Base-by-base conservation (phyloP, 768 basidiomycete species). In the Tylopilus felleus region DNA sequence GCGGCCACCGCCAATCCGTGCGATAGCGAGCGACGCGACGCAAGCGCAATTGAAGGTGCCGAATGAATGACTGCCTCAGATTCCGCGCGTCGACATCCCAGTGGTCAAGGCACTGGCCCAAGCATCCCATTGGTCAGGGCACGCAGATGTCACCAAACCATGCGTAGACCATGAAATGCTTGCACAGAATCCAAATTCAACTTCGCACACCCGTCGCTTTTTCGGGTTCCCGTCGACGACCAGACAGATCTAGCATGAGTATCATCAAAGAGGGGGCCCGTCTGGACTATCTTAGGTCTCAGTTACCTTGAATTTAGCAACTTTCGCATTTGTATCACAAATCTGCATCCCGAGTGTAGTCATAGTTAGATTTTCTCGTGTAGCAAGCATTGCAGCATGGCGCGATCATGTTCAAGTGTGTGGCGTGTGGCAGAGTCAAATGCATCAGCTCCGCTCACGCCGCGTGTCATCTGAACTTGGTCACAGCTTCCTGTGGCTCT, bases 31-130 rank as follows among this genome's bases (percentile, higher is more conserved):
- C 28, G 33, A 19, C 45, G 36, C 9, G 49, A 50, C 41, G 25
- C 55, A 45, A 59, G 33, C 17, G n/a, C n/a, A n/a, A 51, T 47
- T 7, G 56, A 62, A 52, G 62, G 59, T 14, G 4, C 65, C 23
- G 57, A 58, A 55, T 51, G 23, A 43, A 53, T 63, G 1, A 53
- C 53, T 19, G 47, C 60, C 25, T 62, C 57, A 4, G 54, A 29
- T 45, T 56, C 54, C 4, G 14, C 25, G 28, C 41, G 36, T 47
- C 53, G 40, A 44, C 42, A 33, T 21, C 22, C 27, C 6, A 21
- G 51, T 19, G 27, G 28, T 28, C 52, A 52, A 38, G 8, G 31
- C 4, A 46, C 21, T n/a, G n/a, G n/a, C n/a, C n/a, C n/a, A n/a
- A n/a, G n/a, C 42, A 33, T 21, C 22, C 27, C 6, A 21, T 51